Conservation (phyloP, 805 yeast species). For the Pichia membranifaciens region DNA sequence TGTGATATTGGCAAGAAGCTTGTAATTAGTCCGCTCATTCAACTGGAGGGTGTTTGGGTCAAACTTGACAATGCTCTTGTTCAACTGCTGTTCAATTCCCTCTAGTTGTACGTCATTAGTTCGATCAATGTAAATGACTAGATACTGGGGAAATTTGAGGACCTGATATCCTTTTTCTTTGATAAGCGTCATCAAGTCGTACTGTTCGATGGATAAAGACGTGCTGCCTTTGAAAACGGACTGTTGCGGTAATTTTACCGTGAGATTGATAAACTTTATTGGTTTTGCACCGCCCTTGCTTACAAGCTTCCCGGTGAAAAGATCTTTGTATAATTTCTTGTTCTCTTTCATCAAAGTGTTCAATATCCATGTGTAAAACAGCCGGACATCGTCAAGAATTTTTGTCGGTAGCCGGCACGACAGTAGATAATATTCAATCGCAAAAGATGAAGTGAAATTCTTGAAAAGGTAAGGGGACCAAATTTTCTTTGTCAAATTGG, state of each 20-base stretch:
- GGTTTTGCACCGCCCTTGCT: constrained; percentile 16
- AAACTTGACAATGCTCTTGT: constrained; percentile 60
- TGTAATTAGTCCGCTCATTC: constrained; percentile 31
- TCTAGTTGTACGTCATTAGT: constrained; percentile 28
- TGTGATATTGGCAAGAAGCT: constrained; percentile 44
- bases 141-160: constrained; percentile 42
- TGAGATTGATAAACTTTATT: constrained; percentile 45
- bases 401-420: constrained; percentile 35
- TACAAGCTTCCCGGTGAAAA: constrained; percentile 50
- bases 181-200: constrained; percentile 40
- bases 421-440: constrained; percentile 47
- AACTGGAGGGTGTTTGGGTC: constrained; percentile 34
- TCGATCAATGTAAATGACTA: constrained; percentile 56
- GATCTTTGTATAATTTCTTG: constrained; percentile 23
- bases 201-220: constrained; percentile 45
- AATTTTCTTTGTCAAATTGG: constrained; percentile 46
- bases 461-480: constrained; percentile 61
- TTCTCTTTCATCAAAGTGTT: constrained; percentile 37
- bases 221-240: constrained; percentile 51
- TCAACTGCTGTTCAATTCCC: constrained; percentile 36
- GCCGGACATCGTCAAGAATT: constrained; percentile 37
- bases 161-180: constrained; percentile 36
- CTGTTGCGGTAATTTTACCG: constrained; percentile 53
- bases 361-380: constrained; percentile 55
- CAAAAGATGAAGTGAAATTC: constrained; percentile 63